A percentile compares a stretch with the other conserved stretches of the same genome.
These are phyloP conservation scores for Nakaseomyces uthaithaninus DNA, from an alignment of 1,139 yeast species.

Conservation along the genomic window DNA sequence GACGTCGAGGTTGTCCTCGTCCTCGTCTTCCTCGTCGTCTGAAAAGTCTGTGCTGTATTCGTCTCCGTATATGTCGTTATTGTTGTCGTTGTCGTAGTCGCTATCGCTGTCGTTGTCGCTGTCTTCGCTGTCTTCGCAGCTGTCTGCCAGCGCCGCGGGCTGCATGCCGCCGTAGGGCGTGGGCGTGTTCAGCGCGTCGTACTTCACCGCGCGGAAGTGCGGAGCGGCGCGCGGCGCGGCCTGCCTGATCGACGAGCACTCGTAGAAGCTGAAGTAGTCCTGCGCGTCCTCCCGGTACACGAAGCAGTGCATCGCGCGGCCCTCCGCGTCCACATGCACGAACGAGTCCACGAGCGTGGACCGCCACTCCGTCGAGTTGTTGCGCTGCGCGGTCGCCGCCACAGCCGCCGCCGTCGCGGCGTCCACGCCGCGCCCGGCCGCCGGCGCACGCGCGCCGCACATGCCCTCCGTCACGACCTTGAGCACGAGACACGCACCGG, in stretches of 20 bases:
- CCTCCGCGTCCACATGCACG: not conserved
- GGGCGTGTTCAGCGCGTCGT: slow-evolving; percentile 1
- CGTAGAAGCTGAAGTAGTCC: slow-evolving; percentile 3
- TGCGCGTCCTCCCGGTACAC: slow-evolving; percentile 2
- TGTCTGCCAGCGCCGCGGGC: not conserved
- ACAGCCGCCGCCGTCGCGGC: not conserved
- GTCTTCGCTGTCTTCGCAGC: not conserved
- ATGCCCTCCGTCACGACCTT: slow-evolving; percentile 1
- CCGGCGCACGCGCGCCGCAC: no score
- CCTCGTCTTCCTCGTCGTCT: not conserved
- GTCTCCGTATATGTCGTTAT: not conserved
- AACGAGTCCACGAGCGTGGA: slow-evolving; percentile 4
- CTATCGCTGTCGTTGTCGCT: slow-evolving; percentile 3
- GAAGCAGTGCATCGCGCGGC: slow-evolving; percentile 1
- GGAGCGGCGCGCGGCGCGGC: not conserved
- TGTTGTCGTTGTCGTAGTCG: not conserved
- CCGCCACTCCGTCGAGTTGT: slow-evolving; percentile 1
- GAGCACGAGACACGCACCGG: not conserved
- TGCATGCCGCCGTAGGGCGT: slow-evolving; percentile 5
- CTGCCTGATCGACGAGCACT: not conserved
- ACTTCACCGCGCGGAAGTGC: not conserved
- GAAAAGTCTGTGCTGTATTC: not conserved
- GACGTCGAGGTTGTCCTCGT: not conserved
- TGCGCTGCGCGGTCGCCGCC: not conserved
- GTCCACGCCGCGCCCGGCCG: no score